Evolutionary conservation across 2,329 filamentous ascomycete genomes (phyloP), one percentile per base, ranked within the genome.

Genomic region (Alternaria brassicae): DNA sequence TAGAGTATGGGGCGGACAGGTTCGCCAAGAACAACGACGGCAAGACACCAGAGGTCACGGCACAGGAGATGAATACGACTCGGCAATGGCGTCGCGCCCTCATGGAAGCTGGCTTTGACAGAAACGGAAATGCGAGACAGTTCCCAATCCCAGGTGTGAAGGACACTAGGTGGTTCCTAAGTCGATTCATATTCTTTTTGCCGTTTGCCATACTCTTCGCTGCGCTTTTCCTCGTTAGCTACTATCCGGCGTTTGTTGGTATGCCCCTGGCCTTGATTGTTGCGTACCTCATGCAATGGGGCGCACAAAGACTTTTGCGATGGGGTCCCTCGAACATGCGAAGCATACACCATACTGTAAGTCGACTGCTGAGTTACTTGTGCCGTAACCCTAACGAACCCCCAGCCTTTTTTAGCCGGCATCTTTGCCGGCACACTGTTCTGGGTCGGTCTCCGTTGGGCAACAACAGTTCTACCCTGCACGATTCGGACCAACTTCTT

Each of bases 1-100:
- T 99, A 68, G 95, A 99, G 81, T 97, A 97, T 77, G 96, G 95
- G 45, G 89, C 93, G 25, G 95, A 99, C 79, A 87, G 95, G 44
- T 98, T 96, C 74, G 92, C 91, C 36, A 90, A 93, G 80, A 97
- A 93, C 27, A 85, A 88, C 53, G 91, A 92, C 45, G 94, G 94
- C 63, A 98, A 99, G 84, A 95, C 93, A 7, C 95, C 95, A 0
- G 86, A 89, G 0, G 86, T 89, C 53, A 96, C 93, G 8, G 94
- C 95, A 1, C 85, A 88, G 68, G 95, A 98, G 77, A 93, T 99
- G 83, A 96, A 95, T 75, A 96, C 93, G 0, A 83, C 86, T 47
- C 84, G 86, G 23, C 88, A 92, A 51, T 98, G 93, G 92, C 89
- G 91, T 67, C 86, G 89, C 66, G 92, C 93, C 6, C 82, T 98